These are phyloP conservation scores for Pyricularia sp. DNA, from an alignment of 2,329 filamentous ascomycete genomes.

Conservation along the genomic window DNA sequence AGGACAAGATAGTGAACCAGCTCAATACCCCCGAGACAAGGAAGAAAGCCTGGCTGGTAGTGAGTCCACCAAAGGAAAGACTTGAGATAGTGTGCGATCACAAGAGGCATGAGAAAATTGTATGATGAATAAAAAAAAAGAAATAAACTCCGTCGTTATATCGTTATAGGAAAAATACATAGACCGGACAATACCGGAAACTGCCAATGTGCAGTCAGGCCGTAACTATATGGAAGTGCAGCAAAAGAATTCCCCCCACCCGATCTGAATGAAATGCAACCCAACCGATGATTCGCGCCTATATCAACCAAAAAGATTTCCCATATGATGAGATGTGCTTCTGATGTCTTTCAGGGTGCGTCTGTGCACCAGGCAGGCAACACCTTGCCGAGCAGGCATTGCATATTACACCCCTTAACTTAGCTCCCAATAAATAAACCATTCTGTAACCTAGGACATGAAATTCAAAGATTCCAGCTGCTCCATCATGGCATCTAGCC, in stretches of 20 bases:
- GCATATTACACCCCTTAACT: neutral
- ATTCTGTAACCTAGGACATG: constrained; percentile 16
- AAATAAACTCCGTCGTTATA: neutral
- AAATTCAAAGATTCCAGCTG: constrained; percentile 26
- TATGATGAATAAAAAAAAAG: neutral
- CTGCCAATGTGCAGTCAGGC: neutral
- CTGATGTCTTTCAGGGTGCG: neutral
- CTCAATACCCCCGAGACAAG: no score
- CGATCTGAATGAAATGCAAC: neutral
- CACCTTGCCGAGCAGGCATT: neutral
- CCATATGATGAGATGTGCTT: neutral
- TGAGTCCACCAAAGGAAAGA: neutral
- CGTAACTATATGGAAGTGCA: neutral
- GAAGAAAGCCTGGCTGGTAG: no score
- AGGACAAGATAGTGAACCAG: neutral
- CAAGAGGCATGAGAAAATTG: neutral
- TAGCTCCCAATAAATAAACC: neutral
- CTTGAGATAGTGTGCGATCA: neutral
- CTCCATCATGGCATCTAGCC: constrained; percentile 23
- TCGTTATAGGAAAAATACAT: neutral
- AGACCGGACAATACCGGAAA: neutral
- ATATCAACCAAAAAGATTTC: neutral
- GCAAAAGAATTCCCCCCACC: neutral
- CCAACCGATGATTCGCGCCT: neutral
- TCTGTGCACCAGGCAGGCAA: neutral